Percentiles rank a stretch among this genome's conserved stretches.
These are phyloP conservation scores for Aspergillus sclerotiicarbonarius DNA, from an alignment of 495 filamentous ascomycete genomes.

Conservation along the genomic window DNA sequence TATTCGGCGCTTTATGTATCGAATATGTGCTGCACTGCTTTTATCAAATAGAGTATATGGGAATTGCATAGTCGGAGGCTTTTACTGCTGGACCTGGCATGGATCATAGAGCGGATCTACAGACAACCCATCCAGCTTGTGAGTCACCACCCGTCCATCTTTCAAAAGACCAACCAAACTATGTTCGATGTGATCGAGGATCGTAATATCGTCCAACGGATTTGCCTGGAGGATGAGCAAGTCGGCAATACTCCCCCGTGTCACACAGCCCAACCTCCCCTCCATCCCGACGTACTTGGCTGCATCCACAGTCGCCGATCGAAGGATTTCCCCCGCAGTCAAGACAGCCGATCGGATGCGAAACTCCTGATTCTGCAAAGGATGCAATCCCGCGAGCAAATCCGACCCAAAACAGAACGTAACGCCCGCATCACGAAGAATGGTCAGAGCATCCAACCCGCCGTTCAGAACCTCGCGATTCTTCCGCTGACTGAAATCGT, in stretches of 20 bases:
- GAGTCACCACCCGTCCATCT: constrained; percentile 38
- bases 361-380: constrained; percentile 51
- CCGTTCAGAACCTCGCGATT: constrained; percentile 45
- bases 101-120: background rate
- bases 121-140: background rate
- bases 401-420: constrained; percentile 57
- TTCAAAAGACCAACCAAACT: constrained; percentile 49
- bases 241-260: constrained; percentile 40
- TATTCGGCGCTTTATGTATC: too few species aligned
- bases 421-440: constrained; percentile 47
- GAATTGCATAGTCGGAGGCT: too few species aligned
- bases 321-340: constrained; percentile 41
- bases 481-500: constrained; percentile 39
- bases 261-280: constrained; percentile 43
- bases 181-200: constrained; percentile 46
- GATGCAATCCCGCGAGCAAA: constrained; percentile 47
- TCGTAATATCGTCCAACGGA: constrained; percentile 50
- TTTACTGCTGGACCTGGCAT: background rate
- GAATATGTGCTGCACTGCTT: too few species aligned
- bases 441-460: constrained; percentile 43
- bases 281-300: constrained; percentile 45
- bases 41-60: too few species aligned
- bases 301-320: constrained; percentile 51
- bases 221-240: constrained; percentile 44
- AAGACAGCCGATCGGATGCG: constrained; percentile 42